Percentiles rank a stretch among this genome's conserved stretches.
phyloP scores from a whole-genome alignment of 2,329 filamentous ascomycete species.

The Acephala macrosclerotiorum region DNA sequence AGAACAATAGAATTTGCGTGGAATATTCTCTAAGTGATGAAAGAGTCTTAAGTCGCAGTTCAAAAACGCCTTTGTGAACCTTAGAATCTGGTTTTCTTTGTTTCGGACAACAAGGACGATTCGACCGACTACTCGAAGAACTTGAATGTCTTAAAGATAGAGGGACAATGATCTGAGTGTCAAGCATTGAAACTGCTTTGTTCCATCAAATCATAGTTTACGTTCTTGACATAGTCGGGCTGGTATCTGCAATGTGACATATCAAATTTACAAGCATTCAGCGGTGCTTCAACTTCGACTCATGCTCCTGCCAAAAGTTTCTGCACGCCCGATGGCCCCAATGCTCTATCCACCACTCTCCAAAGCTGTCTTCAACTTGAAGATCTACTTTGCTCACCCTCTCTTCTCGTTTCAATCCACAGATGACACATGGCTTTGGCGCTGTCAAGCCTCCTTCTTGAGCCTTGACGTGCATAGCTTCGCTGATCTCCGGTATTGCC shows the following conservation, averaged over 20 bases:
- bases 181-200: no score
- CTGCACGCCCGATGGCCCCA: slow-evolving; percentile 83
- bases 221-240: no score
- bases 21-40: no score
- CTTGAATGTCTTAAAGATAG: no score
- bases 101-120: no score
- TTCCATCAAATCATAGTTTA: no score
- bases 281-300: slow-evolving; percentile 71
- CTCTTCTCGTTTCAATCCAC: slow-evolving; percentile 88
- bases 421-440: slow-evolving; percentile 80
- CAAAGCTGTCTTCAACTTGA: slow-evolving; percentile 86
- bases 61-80: no score
- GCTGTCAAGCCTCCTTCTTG: slow-evolving; percentile 79
- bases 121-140: no score
- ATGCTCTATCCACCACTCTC: slow-evolving; percentile 95
- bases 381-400: slow-evolving; percentile 75
- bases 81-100: no score
- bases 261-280: slow-evolving; percentile 44
- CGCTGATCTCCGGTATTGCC: slow-evolving; percentile 72
- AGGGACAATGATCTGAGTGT: no score
- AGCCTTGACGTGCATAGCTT: slow-evolving; percentile 71
- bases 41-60: no score
- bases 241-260: not conserved
- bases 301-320: slow-evolving; percentile 86
- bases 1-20: no score